Percentiles rank a stretch among this genome's conserved stretches.
Evolutionary conservation across 768 basidiomycete genomes (phyloP).

Genomic region (Cyclocybe cylindracea): DNA sequence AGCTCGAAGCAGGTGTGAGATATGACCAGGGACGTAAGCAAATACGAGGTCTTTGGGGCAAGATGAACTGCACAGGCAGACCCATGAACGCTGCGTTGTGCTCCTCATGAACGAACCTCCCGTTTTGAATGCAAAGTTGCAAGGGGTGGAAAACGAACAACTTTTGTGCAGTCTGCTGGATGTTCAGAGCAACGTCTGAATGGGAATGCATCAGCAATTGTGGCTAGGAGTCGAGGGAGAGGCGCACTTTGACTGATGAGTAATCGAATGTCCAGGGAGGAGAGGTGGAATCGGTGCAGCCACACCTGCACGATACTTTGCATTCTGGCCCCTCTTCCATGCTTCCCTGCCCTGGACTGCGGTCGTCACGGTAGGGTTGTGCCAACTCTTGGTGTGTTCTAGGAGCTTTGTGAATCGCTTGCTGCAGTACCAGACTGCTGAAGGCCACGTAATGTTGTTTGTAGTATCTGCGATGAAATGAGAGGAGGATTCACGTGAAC

Average conservation of each 20-base stretch:
- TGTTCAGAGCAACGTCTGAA: conserved; percentile 92
- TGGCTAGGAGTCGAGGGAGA: neutral
- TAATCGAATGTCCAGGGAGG: conserved; percentile 93
- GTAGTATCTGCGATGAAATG: conserved; percentile 65
- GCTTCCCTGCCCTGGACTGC: conserved; percentile 96
- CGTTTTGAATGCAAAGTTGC: conserved; percentile 75
- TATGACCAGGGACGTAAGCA: conserved; percentile 94
- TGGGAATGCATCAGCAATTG: conserved; percentile 3
- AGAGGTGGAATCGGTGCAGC: conserved; percentile 97
- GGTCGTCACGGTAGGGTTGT: conserved; percentile 97
- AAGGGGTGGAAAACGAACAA: conserved; percentile 47
- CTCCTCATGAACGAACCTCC: conserved; percentile 91
- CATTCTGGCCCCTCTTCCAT: conserved; percentile 82
- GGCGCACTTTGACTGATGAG: conserved; percentile 91
- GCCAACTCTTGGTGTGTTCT: conserved; percentile 87
- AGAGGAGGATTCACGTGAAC: conserved; percentile 1
- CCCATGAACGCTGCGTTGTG: conserved; percentile 95
- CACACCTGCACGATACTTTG: conserved; percentile 81
- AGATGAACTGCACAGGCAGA: conserved; percentile 95
- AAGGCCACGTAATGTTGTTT: conserved; percentile 78
- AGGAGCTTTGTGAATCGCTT: conserved; percentile 84
- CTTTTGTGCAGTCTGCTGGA: conserved; percentile 88
- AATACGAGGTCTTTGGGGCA: conserved; percentile 84
- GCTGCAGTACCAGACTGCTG: conserved; percentile 93
- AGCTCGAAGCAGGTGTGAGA: conserved; percentile 95